A percentile compares a stretch with the other conserved stretches of the same genome.
phyloP scores from a whole-genome alignment of 768 basidiomycete species.

The Paxillus rubicundulus region DNA sequence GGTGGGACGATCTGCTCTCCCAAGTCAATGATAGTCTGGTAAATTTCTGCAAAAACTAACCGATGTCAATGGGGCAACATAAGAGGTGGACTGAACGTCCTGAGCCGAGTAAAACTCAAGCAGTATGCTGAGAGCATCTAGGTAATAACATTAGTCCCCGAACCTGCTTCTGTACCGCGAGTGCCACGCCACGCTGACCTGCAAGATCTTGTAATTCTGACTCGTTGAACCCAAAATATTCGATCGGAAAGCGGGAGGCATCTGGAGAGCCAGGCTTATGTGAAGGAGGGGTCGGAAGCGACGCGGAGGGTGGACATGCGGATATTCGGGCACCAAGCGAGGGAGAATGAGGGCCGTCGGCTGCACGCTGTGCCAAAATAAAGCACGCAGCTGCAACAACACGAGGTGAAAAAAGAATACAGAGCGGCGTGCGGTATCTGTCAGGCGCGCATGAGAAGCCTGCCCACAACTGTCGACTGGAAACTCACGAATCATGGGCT shows the following conservation, averaged over 20 bases:
- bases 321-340: slow-evolving; percentile 76
- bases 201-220: slow-evolving; percentile 55
- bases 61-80: slow-evolving; percentile 47
- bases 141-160: slow-evolving; percentile 2
- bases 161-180: not conserved
- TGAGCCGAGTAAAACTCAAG: slow-evolving; percentile 73
- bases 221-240: slow-evolving; percentile 63
- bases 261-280: slow-evolving; percentile 73
- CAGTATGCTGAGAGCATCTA: slow-evolving; percentile 64
- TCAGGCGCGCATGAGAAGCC: slow-evolving; percentile 6
- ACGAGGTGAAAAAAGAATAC: slow-evolving; percentile 64
- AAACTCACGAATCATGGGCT: slow-evolving; percentile 79
- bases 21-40: slow-evolving; percentile 5
- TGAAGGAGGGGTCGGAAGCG: slow-evolving; percentile 78
- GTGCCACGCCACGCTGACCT: slow-evolving; percentile 41
- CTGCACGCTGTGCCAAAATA: slow-evolving; percentile 68
- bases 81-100: slow-evolving; percentile 47
- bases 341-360: slow-evolving; percentile 70
- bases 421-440: slow-evolving; percentile 80
- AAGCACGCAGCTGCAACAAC: slow-evolving; percentile 78
- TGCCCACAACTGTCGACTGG: not conserved
- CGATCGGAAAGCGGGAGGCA: slow-evolving; percentile 62
- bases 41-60: slow-evolving; percentile 38
- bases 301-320: slow-evolving; percentile 66
- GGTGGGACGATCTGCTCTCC: slow-evolving; percentile 50